A percentile compares a stretch with the other conserved stretches of the same genome.
Evolutionary conservation across 306 rosid species (phyloP).

Genomic region (Malus sylvestris): DNA sequence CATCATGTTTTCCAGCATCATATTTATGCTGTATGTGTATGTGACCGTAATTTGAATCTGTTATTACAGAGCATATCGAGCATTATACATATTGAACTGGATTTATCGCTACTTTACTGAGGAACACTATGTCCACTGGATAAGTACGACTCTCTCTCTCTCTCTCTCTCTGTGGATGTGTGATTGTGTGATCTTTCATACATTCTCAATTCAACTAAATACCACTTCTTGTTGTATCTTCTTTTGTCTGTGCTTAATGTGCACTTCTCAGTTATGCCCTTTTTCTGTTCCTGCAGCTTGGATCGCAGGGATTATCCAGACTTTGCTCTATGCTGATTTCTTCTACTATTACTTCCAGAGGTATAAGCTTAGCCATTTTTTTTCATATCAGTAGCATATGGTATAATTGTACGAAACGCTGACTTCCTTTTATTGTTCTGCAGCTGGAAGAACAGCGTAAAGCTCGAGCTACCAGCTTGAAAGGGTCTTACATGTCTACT

Average conservation of each 20-base stretch:
- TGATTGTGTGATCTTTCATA: not conserved
- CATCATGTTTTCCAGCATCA: not conserved
- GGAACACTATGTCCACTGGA: conserved; percentile 68
- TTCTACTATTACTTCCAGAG: conserved; percentile 87
- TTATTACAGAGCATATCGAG: conserved; percentile 77
- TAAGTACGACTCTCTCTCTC: conserved; percentile 46
- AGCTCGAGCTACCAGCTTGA: conserved; percentile 82
- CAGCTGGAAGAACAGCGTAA: conserved; percentile 88
- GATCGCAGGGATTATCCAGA: conserved; percentile 75
- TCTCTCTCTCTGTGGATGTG: not conserved
- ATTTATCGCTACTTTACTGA: conserved; percentile 87
- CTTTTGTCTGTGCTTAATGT: not conserved
- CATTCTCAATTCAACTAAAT: not conserved
- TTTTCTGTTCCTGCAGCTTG: conserved; percentile 56
- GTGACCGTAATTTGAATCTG: not conserved
- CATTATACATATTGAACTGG: conserved; percentile 79
- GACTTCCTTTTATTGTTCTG: conserved; percentile 8
- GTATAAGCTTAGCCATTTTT: conserved; percentile 21
- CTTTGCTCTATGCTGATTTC: conserved; percentile 81
- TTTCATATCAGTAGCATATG: not conserved
- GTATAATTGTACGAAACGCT: conserved; percentile 6
- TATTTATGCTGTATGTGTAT: not conserved
- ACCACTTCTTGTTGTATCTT: not conserved
- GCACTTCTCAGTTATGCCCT: not conserved
- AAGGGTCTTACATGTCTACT: not conserved